phyloP scores from a whole-genome alignment of 2,329 filamentous ascomycete genomes.

The Hypocreales sp. region DNA sequence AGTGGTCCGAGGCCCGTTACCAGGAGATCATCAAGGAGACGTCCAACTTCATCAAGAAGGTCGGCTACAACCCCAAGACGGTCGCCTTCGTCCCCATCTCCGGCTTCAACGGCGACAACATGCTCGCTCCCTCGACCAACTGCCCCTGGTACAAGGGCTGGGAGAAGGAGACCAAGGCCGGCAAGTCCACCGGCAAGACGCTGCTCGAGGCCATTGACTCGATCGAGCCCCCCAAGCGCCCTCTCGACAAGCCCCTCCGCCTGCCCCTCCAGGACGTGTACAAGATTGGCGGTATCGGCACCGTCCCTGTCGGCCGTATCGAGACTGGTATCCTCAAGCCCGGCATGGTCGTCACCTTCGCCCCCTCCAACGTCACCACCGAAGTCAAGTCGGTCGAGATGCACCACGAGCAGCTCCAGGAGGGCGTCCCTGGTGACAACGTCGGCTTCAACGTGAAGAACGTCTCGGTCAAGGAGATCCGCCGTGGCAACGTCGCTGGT shows the following conservation, averaged over 20 bases:
- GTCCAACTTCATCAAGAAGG: slow-evolving; percentile 99
- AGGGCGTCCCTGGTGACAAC: slow-evolving; percentile 98
- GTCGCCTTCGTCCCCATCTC: slow-evolving; percentile 99
- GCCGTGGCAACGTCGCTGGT: slow-evolving; percentile 98
- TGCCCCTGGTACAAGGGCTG: slow-evolving; percentile 99
- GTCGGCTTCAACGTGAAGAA: slow-evolving; percentile 99
- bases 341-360: slow-evolving; percentile 94
- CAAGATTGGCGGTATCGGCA: slow-evolving; percentile 99
- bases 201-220: slow-evolving; percentile 97
- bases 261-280: slow-evolving; percentile 99
- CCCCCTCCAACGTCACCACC: slow-evolving; percentile 97
- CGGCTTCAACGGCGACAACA: slow-evolving; percentile 99
- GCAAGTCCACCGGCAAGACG: slow-evolving; percentile 85
- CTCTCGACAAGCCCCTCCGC: slow-evolving; percentile 98
- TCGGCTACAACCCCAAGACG: slow-evolving; percentile 99
- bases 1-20: slow-evolving; percentile 95
- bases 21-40: slow-evolving; percentile 99
- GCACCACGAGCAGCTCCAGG: slow-evolving; percentile 97
- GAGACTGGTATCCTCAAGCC: slow-evolving; percentile 95
- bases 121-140: slow-evolving; percentile 81
- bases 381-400: slow-evolving; percentile 99
- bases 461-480: slow-evolving; percentile 99
- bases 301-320: slow-evolving; percentile 99
- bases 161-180: slow-evolving; percentile 90
- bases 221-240: slow-evolving; percentile 85